phyloP scores from a whole-genome alignment of 2,329 filamentous ascomycete species.

The Microthyrium microscopicum region DNA sequence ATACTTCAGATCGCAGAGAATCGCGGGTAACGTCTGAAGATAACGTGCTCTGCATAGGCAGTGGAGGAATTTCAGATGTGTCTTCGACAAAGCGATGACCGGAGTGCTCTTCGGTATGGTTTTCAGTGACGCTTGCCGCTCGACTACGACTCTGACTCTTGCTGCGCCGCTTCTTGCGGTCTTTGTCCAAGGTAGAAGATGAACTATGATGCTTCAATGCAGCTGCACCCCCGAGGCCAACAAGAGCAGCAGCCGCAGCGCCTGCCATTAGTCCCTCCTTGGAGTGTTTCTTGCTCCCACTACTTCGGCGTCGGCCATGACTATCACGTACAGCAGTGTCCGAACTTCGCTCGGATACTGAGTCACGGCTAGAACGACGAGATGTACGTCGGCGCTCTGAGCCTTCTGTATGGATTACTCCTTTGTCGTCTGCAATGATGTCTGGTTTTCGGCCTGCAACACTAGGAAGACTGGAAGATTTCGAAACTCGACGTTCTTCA shows the following conservation, averaged over 20 bases:
- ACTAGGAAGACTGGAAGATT: conserved; percentile 44
- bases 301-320: conserved; percentile 19
- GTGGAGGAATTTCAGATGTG: conserved; percentile 58
- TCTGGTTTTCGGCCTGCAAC: conserved; percentile 39
- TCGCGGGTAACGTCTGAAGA: conserved; percentile 76
- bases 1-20: conserved; percentile 71
- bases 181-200: conserved; percentile 35
- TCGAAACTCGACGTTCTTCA: conserved; percentile 37
- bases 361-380: conserved; percentile 36
- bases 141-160: conserved; percentile 33
- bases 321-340: conserved; percentile 7
- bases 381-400: conserved; percentile 35
- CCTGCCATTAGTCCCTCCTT: conserved; percentile 26
- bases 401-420: conserved; percentile 38
- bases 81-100: conserved; percentile 33
- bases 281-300: conserved; percentile 37
- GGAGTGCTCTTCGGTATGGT: conserved; percentile 32
- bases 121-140: conserved; percentile 36
- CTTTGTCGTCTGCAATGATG: conserved; percentile 42
- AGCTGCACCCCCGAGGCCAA: conserved; percentile 42
- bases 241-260: conserved; percentile 36
- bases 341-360: conserved; percentile 26
- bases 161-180: conserved; percentile 25
- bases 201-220: conserved; percentile 49
- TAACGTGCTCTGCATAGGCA: conserved; percentile 78